Base-by-base conservation (phyloP, 768 basidiomycete genomes). In the Leucogyrophana mollusca region DNA sequence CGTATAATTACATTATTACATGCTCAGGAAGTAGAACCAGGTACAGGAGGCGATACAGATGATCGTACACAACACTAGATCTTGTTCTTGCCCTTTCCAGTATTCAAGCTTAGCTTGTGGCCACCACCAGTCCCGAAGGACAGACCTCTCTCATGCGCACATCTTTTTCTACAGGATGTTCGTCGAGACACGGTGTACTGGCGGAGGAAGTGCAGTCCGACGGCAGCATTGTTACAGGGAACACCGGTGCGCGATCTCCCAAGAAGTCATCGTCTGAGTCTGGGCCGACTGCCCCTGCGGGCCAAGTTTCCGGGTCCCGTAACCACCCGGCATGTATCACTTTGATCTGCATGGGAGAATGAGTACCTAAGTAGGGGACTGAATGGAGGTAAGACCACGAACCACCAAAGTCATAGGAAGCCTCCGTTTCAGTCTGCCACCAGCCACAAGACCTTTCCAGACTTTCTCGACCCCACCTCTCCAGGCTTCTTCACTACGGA, bases 301-400 rank as follows among this genome's bases (percentile, higher is more conserved):
- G 89, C 89, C 89, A 91, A 36, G 84, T 88, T 40, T 79, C 73
- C 40, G 64, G 64, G 50, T 91, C 87, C 41, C 79, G 79, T 37
- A 86, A 62, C 89, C 89, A 91, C 27, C 83, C 82, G 25, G 83
- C 77, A 55, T 87, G 78, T 36, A 89, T 64, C 48, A 91, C 73
- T 57, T 85, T 84, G 56, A 89, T 77, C 88, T 91, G 64, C 18
- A 52, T 11, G 40, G 39, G 46, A 24, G 34, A 40, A 56, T 60
- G 45, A 58, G 54, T 41, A 46, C 33, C 32, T 54, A 44, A 53
- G 36, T 24, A 43, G 43, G 37, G 20, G 53, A 34, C 37, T 24
- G 34, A 41, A 17, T 14, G 27, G 11, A 25, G 18, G 20, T 34
- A 36, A 40, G 16, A 40, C 25, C 34, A 73, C 86, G 52, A 65